Percentiles rank a stretch among this genome's conserved stretches.
Evolutionary conservation across 257 asterid genomes (phyloP).

Genomic region (Nicotiana undulata): DNA sequence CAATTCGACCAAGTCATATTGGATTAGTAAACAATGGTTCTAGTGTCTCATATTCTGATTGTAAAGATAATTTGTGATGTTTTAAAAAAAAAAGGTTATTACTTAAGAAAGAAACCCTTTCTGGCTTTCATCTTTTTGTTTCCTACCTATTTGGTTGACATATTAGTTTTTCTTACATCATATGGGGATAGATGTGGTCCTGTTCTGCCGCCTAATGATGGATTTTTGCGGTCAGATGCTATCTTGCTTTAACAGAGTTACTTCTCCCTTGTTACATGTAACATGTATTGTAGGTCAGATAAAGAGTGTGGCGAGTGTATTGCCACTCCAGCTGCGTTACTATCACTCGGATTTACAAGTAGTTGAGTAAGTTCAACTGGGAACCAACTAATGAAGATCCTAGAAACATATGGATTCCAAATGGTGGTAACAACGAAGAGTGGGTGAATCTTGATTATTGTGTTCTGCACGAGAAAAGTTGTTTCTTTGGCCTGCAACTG

Average conservation of each 20-base stretch:
- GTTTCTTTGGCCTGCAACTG: slow-evolving; percentile 20
- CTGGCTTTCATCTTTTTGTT: too few species aligned
- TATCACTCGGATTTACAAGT: slow-evolving; percentile 23
- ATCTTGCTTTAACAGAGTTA: not conserved
- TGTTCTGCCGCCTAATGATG: too few species aligned
- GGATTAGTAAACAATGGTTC: not conserved
- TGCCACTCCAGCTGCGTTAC: slow-evolving; percentile 6
- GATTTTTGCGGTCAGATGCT: too few species aligned
- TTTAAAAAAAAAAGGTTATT: not conserved
- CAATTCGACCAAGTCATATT: not conserved
- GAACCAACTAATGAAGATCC: slow-evolving; percentile 7
- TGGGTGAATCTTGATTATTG: slow-evolving; percentile 27
- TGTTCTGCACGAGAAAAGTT: slow-evolving; percentile 24
- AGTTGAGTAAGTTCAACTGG: slow-evolving; percentile 20
- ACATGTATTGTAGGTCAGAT: not conserved
- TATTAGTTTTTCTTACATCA: too few species aligned
- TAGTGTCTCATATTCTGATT: not conserved
- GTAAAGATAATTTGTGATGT: not conserved
- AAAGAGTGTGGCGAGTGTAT: too few species aligned
- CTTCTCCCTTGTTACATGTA: not conserved
- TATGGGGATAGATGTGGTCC: too few species aligned
- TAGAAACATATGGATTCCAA: slow-evolving; percentile 27
- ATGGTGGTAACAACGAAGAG: slow-evolving; percentile 14
- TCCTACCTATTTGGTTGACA: too few species aligned
- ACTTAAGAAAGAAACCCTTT: too few species aligned